These are phyloP conservation scores for Halophytophthora polymorphica DNA, from an alignment of 352 stramenopile species.

Conservation along the genomic window DNA sequence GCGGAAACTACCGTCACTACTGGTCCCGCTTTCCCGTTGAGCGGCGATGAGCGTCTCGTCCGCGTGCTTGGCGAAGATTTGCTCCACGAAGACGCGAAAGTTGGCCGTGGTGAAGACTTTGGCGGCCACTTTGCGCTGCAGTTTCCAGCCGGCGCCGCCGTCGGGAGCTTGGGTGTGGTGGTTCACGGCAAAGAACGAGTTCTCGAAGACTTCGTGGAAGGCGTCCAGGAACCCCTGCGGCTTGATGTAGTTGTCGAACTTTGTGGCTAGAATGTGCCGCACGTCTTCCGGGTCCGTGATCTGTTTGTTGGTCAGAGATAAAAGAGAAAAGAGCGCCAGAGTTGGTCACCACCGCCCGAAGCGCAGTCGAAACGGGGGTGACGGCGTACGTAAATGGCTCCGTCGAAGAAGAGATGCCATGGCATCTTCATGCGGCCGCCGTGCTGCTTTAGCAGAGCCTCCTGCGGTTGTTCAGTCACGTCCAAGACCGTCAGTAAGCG, in stretches of 20 bases:
- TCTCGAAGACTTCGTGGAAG: slow-evolving; percentile 60
- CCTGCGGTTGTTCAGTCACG: slow-evolving; percentile 10
- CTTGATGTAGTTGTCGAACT: slow-evolving; percentile 75
- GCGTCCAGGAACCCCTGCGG: slow-evolving; percentile 63
- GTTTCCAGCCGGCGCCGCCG: slow-evolving; percentile 55
- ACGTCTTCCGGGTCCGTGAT: slow-evolving; percentile 61
- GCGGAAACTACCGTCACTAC: slow-evolving; percentile 10
- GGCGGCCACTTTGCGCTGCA: slow-evolving; percentile 81
- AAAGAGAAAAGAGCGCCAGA: background rate
- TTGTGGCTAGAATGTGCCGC: slow-evolving; percentile 60
- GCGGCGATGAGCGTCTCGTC: slow-evolving; percentile 13
- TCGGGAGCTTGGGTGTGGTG: slow-evolving; percentile 51
- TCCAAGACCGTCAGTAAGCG: background rate
- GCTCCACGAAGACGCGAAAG: slow-evolving; percentile 43
- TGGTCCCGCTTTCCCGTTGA: slow-evolving; percentile 2
- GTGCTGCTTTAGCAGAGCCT: slow-evolving; percentile 37
- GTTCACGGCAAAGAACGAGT: slow-evolving; percentile 76
- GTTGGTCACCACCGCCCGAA: no score
- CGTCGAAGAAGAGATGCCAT: slow-evolving; percentile 67
- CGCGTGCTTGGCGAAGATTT: slow-evolving; percentile 48
- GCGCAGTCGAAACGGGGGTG: background rate
- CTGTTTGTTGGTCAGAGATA: slow-evolving; percentile 8
- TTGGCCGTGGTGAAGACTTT: slow-evolving; percentile 84
- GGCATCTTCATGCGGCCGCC: slow-evolving; percentile 60
- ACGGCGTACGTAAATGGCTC: slow-evolving; percentile 44